Evolutionary conservation across 2,329 filamentous ascomycete species (phyloP), one percentile per base, ranked within the genome.

Genomic region (Colletotrichum tamarilloi): DNA sequence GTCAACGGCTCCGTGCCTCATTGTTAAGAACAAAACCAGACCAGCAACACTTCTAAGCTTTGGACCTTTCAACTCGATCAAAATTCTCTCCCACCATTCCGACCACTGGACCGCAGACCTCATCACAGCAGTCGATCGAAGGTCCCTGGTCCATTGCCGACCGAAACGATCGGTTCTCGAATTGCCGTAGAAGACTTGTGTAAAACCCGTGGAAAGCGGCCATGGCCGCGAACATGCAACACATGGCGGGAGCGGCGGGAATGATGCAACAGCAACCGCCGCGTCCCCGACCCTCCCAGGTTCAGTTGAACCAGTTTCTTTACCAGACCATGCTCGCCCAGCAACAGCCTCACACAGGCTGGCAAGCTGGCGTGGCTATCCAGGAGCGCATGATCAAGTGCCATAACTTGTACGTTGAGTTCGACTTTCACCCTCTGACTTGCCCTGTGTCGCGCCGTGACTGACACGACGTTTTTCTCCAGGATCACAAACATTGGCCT

Each of bases 171-270:
- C 62, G 59, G n/a, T 24, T 49, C 60, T 55, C 38, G 35, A 59
- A 38, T 38, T 46, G 38, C 16, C 38, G 67, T 30, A 65, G 60
- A 53, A 56, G 53, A 70, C 59, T 74, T 75, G 63, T 74, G 67
- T 58, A 24, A 75, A 73, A 32, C 73, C 72, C 63, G 71, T 76
- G 66, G 64, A 72, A 74, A 76, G 86, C 86, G 84, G 87, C 86
- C 82, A 91, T 91, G 89, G 88, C 89, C 84, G 88, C 86, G 79
- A 90, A 89, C 77, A 87, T 90, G 82, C 86, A 87, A 80, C 88
- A 89, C 78, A 89, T 90, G 87, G 84, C 82, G 79, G 82, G 81
- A 74, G 83, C 81, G 76, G 84, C 82, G 80, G 83, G 83, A 72
- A 85, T 87, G 81, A 83, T 86, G 80, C 82, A 79, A 75, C 84